Percentiles rank a stretch among this genome's conserved stretches.
Evolutionary conservation across 768 basidiomycete species (phyloP).

Genomic region (Naematelia aurantialba): DNA sequence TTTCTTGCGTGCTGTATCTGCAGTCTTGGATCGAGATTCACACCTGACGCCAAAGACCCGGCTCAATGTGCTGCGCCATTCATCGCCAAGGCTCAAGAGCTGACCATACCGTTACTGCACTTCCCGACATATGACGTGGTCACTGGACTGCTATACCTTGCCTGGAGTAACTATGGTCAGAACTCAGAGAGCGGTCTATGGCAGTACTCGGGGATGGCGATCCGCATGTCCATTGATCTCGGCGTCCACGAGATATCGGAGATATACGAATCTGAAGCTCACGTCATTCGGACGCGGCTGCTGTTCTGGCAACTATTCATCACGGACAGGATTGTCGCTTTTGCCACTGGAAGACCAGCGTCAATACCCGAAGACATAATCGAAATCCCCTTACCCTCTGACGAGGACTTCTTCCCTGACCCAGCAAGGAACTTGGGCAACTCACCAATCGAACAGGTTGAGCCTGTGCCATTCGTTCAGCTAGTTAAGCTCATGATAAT

Average conservation of each 20-base stretch:
- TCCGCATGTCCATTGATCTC: slow-evolving; percentile 45
- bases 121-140: slow-evolving; percentile 44
- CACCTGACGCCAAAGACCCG: slow-evolving; percentile 15
- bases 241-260: slow-evolving; percentile 44
- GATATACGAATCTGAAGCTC: slow-evolving; percentile 45
- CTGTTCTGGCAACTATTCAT: slow-evolving; percentile 47
- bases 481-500: slow-evolving; percentile 47
- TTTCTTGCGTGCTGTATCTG: slow-evolving; percentile 46
- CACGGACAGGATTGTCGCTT: slow-evolving; percentile 45
- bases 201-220: slow-evolving; percentile 45
- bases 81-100: slow-evolving; percentile 47
- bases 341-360: slow-evolving; percentile 33
- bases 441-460: slow-evolving; percentile 20
- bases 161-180: slow-evolving; percentile 46
- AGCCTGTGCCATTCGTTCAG: slow-evolving; percentile 45
- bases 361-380: slow-evolving; percentile 46
- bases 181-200: slow-evolving; percentile 44
- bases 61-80: slow-evolving; percentile 38
- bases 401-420: slow-evolving; percentile 45
- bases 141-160: slow-evolving; percentile 39
- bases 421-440: slow-evolving; percentile 33
- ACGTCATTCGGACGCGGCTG: slow-evolving; percentile 38
- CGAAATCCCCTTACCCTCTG: slow-evolving; percentile 45
- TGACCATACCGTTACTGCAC: slow-evolving; percentile 42
- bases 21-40: slow-evolving; percentile 38